Conservation (phyloP, 2,329 filamentous ascomycete genomes). For the Diplodia mutila region DNA sequence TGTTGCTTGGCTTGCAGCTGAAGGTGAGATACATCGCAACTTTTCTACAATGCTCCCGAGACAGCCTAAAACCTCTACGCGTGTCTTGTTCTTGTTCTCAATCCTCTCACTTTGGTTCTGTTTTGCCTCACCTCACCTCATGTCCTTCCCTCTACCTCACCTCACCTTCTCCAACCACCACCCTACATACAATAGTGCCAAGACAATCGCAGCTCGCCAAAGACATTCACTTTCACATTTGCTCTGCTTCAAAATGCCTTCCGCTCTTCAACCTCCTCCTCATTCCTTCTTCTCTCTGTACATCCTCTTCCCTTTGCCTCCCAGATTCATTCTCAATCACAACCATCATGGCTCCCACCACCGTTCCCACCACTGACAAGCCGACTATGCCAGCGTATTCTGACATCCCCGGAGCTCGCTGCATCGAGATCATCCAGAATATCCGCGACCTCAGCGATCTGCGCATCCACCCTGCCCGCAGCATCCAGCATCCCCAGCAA, state of each 20-base stretch:
- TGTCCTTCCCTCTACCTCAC: not conserved
- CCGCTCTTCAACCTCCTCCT: not conserved
- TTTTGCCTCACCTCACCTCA: not conserved
- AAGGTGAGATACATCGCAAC: not conserved
- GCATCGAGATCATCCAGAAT: not conserved
- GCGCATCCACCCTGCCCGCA: not conserved
- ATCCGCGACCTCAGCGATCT: slow-evolving; percentile 18
- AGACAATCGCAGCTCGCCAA: not conserved
- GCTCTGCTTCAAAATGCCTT: not conserved
- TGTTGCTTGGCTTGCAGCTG: not conserved
- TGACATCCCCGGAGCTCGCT: not conserved
- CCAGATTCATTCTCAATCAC: not conserved
- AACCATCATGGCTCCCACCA: not conserved
- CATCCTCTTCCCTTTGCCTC: not conserved
- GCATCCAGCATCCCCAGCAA: slow-evolving; percentile 9
- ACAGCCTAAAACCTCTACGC: not conserved
- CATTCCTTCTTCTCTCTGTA: not conserved
- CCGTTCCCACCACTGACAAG: not conserved
- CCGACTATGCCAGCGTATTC: not conserved
- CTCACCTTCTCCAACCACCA: not conserved
- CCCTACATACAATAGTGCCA: not conserved
- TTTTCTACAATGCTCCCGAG: not conserved
- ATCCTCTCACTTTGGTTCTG: not conserved
- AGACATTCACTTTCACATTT: not conserved
- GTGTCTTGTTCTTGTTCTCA: not conserved